These are phyloP conservation scores for Triglochin maritima DNA, from an alignment of 106 monocot species.

Conservation along the genomic window DNA sequence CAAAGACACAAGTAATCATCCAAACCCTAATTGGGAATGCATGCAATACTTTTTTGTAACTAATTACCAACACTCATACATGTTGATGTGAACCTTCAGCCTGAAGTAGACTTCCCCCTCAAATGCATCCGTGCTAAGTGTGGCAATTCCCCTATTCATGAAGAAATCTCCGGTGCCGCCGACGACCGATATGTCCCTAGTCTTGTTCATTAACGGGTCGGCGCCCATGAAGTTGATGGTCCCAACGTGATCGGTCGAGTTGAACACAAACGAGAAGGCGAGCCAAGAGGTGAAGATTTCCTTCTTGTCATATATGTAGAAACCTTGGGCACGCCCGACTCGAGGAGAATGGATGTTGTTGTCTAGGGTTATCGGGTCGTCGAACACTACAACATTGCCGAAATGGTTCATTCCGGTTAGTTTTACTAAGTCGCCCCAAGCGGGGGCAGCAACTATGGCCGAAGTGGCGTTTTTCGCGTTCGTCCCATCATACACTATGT, in stretches of 20 bases:
- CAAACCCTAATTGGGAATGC: too few species aligned
- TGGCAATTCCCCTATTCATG: slow-evolving; percentile 43
- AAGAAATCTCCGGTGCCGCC: slow-evolving; percentile 65
- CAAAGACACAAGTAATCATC: too few species aligned
- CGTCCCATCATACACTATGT: slow-evolving; percentile 20
- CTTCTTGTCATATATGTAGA: slow-evolving; percentile 46
- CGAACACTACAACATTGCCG: slow-evolving; percentile 20
- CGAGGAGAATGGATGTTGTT: slow-evolving; percentile 37
- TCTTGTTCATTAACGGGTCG: slow-evolving; percentile 36
- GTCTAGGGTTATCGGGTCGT: slow-evolving; percentile 47
- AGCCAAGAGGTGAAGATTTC: slow-evolving; percentile 42
- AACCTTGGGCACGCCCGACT: slow-evolving; percentile 42
- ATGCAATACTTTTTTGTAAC: too few species aligned
- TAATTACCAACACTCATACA: slow-evolving; percentile 40
- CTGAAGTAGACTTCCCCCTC: slow-evolving; percentile 48
- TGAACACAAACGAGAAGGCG: slow-evolving; percentile 8
- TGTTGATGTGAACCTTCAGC: slow-evolving; percentile 30
- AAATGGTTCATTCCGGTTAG: slow-evolving; percentile 15
- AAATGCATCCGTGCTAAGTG: slow-evolving; percentile 33
- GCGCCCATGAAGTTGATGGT: slow-evolving; percentile 37
- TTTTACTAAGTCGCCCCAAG: slow-evolving; percentile 23
- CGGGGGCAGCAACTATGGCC: slow-evolving; percentile 39
- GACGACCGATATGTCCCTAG: slow-evolving; percentile 40
- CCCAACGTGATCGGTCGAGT: slow-evolving; percentile 33
- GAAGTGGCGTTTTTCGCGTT: slow-evolving; percentile 29